Conservation (phyloP, 1,284 basidiomycete genomes). For the Rhodotorula sp. region DNA sequence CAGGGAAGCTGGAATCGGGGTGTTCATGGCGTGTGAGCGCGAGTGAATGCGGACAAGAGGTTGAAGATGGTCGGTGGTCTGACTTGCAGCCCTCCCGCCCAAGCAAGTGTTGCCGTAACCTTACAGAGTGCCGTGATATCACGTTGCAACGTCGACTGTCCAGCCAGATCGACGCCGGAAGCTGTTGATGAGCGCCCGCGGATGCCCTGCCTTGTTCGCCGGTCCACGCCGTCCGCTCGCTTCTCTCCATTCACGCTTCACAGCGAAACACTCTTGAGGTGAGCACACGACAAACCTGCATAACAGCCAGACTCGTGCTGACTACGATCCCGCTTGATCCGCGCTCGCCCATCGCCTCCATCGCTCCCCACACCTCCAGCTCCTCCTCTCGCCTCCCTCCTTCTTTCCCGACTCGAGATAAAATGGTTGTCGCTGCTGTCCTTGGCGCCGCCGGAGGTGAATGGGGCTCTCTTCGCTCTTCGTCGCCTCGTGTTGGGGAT, state of each 20-base stretch:
- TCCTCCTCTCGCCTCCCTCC: not conserved
- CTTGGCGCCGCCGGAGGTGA: constrained; percentile 42
- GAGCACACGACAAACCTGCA: too few species aligned
- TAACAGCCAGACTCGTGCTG: too few species aligned
- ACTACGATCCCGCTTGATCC: too few species aligned
- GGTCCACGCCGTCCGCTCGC: not conserved
- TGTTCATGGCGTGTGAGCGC: not conserved
- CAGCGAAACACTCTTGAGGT: not conserved
- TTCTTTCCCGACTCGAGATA: not conserved
- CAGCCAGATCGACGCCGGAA: too few species aligned
- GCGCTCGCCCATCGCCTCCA: not conserved
- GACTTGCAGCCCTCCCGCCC: too few species aligned
- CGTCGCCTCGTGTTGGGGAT: not conserved
- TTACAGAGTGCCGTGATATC: too few species aligned
- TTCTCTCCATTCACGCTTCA: not conserved
- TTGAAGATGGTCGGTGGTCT: not conserved
- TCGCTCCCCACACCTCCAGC: not conserved
- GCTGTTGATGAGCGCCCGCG: too few species aligned
- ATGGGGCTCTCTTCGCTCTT: not conserved
- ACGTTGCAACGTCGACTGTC: too few species aligned
- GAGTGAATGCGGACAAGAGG: not conserved
- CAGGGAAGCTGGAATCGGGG: not conserved
- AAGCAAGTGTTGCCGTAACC: too few species aligned
- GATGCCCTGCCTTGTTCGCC: too few species aligned
- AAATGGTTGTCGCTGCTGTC: constrained; percentile 34